These are phyloP conservation scores for Sporothrix sp. DNA, from an alignment of 2,329 filamentous ascomycete species.

Conservation along the genomic window DNA sequence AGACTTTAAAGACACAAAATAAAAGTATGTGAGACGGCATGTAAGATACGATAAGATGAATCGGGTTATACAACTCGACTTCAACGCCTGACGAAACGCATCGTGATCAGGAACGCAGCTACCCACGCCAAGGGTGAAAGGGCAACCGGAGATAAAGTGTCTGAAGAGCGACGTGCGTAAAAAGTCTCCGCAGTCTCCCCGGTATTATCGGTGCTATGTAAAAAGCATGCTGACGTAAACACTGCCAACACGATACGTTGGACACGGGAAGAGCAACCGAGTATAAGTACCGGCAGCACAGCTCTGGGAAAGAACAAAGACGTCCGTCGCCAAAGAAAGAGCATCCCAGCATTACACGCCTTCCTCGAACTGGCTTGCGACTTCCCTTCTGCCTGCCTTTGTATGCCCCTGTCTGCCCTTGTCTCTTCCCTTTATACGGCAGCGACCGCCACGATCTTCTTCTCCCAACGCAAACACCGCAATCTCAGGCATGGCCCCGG, in stretches of 20 bases:
- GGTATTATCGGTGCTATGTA: too few relatives aligned
- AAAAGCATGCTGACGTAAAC: background rate
- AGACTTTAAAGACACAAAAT: too few relatives aligned
- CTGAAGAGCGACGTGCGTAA: too few relatives aligned
- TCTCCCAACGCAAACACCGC: background rate
- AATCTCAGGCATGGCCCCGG: conserved; percentile 7
- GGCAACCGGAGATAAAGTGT: background rate
- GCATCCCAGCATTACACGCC: background rate
- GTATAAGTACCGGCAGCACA: background rate
- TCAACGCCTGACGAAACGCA: too few relatives aligned
- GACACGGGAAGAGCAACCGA: background rate
- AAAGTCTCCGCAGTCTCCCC: too few relatives aligned
- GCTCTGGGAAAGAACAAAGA: background rate
- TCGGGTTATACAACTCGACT: too few relatives aligned
- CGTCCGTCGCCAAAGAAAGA: background rate
- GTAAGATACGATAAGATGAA: too few relatives aligned
- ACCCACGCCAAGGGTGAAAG: background rate
- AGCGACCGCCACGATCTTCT: background rate
- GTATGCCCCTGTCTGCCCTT: background rate
- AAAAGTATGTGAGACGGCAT: too few relatives aligned
- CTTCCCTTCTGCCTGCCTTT: background rate
- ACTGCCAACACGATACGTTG: background rate
- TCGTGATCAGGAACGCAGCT: too few relatives aligned
- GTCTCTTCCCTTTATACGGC: background rate
- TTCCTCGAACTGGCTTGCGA: background rate